A percentile compares a stretch with the other conserved stretches of the same genome.
phyloP scores from a whole-genome alignment of 306 rosid species.

The Dryas drummondii region DNA sequence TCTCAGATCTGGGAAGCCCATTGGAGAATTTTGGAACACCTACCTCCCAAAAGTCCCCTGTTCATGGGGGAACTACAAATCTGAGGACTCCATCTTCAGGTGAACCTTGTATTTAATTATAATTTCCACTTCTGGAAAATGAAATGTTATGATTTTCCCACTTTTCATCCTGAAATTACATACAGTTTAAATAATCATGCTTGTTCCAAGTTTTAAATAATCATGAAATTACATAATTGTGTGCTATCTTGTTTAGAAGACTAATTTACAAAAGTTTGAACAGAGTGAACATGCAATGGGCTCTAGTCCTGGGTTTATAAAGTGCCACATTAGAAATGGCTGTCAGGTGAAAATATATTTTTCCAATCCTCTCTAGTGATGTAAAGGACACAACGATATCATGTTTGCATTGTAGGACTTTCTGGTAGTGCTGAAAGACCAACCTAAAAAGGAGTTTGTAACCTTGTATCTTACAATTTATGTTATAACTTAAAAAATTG shows the following conservation, averaged over 20 bases:
- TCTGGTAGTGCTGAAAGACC: not conserved
- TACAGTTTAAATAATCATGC: not conserved
- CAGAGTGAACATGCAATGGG: not conserved
- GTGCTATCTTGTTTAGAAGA: not conserved
- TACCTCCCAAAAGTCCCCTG: constrained; percentile 54
- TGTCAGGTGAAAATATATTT: too few relatives aligned
- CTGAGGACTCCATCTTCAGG: constrained; percentile 58
- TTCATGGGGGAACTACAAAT: constrained; percentile 41
- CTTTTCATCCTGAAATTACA: not conserved
- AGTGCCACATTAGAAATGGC: not conserved
- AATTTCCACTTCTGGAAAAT: not conserved
- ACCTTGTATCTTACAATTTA: not conserved
- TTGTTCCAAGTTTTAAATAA: not conserved
- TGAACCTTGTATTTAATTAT: constrained; percentile 20
- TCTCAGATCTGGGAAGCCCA: constrained; percentile 55
- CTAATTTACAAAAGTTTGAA: not conserved
- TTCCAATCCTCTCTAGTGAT: not conserved
- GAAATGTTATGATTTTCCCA: not conserved
- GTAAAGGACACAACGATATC: not conserved
- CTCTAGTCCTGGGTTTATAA: not conserved
- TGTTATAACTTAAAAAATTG: not conserved
- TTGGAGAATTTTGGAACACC: constrained; percentile 53
- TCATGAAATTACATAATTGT: not conserved
- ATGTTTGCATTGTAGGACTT: not conserved
- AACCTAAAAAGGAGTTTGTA: not conserved